Base-by-base conservation (phyloP, 1,284 basidiomycete genomes). In the Flammula alnicola region DNA sequence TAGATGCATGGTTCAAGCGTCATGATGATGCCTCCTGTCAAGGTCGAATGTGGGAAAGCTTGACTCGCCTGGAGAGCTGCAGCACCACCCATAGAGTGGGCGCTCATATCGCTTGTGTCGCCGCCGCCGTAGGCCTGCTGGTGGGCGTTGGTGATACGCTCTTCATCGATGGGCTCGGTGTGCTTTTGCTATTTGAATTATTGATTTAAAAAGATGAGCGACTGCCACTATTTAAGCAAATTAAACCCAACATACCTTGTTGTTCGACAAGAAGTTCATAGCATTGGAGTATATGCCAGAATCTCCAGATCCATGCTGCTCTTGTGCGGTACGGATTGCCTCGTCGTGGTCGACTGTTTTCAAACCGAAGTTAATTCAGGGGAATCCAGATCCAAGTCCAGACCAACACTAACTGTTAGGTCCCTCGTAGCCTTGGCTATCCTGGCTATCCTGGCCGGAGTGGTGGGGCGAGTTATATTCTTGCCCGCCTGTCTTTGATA, bases 31-130 rank as follows among this genome's bases (percentile, higher is more conserved):
- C 8, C 4, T n/a, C n/a, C n/a, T n/a, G n/a, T n/a, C n/a, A 37
- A 36, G 23, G 19, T 10, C 10, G n/a, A n/a, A n/a, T n/a, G n/a
- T n/a, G n/a, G n/a, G n/a, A n/a, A n/a, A n/a, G n/a, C n/a, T n/a
- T n/a, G n/a, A 32, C 64, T 48, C 58, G 83, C 88, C 77, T 92
- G 81, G 57, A 91, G 52, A 22, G 88, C 88, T 19, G 88, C 88
- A n/a, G 89, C 90, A 48, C 83, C 77, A 23, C 89, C 88, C 51
- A 92, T 68, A 10, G 80, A 77, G 33, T 73, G 69, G 3, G 89
- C 83, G 55, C 72, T 76, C 60, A 91, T 53, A 35, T 65, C 70
- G 38, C 74, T 65, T 0, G 77, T 71, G 39, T 80, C 73, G 23
- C 76, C 77, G 44, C 83, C 62, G 2, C 75, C 62, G 63, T 88